These are phyloP conservation scores for Somion occarium DNA, from an alignment of 1,284 basidiomycete genomes.

Conservation along the genomic window DNA sequence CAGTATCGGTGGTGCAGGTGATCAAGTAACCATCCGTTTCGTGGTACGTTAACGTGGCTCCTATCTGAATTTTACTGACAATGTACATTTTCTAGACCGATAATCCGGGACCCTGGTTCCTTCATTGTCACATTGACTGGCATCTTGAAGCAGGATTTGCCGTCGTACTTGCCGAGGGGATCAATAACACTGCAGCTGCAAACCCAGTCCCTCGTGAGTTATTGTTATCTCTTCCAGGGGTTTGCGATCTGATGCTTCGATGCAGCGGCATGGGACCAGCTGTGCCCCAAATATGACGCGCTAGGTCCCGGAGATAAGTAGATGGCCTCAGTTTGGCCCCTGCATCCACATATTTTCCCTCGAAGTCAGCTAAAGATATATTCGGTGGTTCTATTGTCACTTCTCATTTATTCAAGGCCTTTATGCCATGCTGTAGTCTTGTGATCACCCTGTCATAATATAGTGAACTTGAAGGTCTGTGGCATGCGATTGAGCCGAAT, in stretches of 20 bases:
- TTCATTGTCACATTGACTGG: slow-evolving; percentile 31
- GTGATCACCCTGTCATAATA: background rate
- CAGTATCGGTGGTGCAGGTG: slow-evolving; percentile 10
- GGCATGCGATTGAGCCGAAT: too few relatives aligned
- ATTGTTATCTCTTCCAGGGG: background rate
- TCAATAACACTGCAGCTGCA: slow-evolving; percentile 11
- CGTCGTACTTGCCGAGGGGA: slow-evolving; percentile 27
- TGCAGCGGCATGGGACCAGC: slow-evolving; percentile 4
- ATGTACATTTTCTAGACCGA: slow-evolving; percentile 16
- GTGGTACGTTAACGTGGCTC: slow-evolving; percentile 10
- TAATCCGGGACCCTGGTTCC: slow-evolving; percentile 29
- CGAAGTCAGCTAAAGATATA: background rate
- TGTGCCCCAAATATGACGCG: slow-evolving; percentile 4
- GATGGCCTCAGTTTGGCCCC: background rate
- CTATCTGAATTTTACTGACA: too few relatives aligned
- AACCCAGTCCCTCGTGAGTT: slow-evolving; percentile 15
- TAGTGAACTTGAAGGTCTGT: too few relatives aligned
- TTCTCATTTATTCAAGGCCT: background rate
- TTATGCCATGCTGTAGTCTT: background rate
- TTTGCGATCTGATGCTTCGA: too few relatives aligned
- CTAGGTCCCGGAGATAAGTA: background rate
- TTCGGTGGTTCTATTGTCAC: background rate
- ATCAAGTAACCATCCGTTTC: slow-evolving; percentile 26
- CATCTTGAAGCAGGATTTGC: slow-evolving; percentile 26
- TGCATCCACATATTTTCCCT: background rate